A percentile compares a stretch with the other conserved stretches of the same genome.
Evolutionary conservation across 495 filamentous ascomycete genomes (phyloP).

Genomic region (Melanomma pulvis-pyrius): DNA sequence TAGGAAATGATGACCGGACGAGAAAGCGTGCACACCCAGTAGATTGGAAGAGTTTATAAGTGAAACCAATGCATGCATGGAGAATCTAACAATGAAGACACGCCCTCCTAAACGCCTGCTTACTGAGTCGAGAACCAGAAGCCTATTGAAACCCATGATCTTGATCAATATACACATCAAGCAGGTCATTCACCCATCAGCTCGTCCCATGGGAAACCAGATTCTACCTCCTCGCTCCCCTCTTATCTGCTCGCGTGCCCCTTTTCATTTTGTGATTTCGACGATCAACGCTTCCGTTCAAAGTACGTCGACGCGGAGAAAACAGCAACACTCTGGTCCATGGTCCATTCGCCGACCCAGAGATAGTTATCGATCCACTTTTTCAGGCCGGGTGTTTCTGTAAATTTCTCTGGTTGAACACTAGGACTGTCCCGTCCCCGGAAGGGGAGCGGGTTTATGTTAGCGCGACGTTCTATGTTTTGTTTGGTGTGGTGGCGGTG

Average conservation of each 20-base stretch:
- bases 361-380: conserved; percentile 95
- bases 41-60: background rate
- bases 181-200: background rate
- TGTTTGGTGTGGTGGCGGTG: conserved; percentile 1
- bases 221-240: background rate
- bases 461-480: conserved; percentile 41
- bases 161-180: background rate
- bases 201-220: background rate
- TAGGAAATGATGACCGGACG: no score
- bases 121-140: background rate
- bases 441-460: conserved; percentile 41
- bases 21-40: no score
- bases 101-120: conserved; percentile 3
- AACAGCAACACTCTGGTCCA: conserved; percentile 94
- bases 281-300: conserved; percentile 74
- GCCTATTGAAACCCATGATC: background rate
- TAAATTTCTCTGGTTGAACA: conserved; percentile 81
- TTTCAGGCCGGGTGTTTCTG: conserved; percentile 82
- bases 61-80: background rate
- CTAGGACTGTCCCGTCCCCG: conserved; percentile 67
- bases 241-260: background rate
- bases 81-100: conserved; percentile 1
- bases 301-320: conserved; percentile 87
- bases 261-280: background rate
- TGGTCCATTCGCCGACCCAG: conserved; percentile 93